Conservation (phyloP, 2,329 filamentous ascomycete genomes). For the Kalmusia sp. region DNA sequence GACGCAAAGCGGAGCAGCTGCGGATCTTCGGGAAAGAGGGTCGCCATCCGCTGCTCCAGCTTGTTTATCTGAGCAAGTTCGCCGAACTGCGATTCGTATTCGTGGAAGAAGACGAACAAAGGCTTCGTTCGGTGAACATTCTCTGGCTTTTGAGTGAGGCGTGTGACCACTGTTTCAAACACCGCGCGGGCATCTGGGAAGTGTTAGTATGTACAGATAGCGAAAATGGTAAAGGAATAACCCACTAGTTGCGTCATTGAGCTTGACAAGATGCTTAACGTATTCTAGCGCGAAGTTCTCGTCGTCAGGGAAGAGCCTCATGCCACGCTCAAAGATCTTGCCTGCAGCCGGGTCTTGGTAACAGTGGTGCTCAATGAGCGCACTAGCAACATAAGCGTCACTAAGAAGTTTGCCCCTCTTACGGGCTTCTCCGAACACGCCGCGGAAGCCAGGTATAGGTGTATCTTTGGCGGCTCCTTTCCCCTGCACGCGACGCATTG, state of each 20-base stretch:
- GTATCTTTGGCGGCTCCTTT: constrained; percentile 64
- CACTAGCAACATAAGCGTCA: constrained; percentile 93
- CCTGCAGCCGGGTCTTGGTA: constrained; percentile 93
- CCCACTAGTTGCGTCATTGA: constrained; percentile 92
- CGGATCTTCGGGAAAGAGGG: constrained; percentile 90
- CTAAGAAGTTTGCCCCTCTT: constrained; percentile 87
- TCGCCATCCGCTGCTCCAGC: constrained; percentile 89
- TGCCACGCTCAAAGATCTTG: constrained; percentile 94
- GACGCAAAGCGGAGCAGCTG: constrained; percentile 76
- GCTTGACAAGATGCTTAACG: constrained; percentile 89
- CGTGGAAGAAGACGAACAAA: constrained; percentile 90
- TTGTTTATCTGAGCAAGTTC: constrained; percentile 90
- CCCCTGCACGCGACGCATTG: constrained; percentile 93
- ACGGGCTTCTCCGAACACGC: constrained; percentile 88
- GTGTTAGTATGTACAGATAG: constrained; percentile 14
- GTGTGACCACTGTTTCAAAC: constrained; percentile 91
- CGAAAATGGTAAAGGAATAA: constrained; percentile 31
- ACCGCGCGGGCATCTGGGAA: constrained; percentile 84
- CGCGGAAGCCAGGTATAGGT: constrained; percentile 76
- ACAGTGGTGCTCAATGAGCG: constrained; percentile 91
- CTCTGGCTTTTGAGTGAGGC: constrained; percentile 78
- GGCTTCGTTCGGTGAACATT: constrained; percentile 78
- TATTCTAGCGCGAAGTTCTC: constrained; percentile 95
- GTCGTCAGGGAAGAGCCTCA: constrained; percentile 92
- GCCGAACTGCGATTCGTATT: constrained; percentile 93